These are phyloP conservation scores for Lomentospora prolificans DNA, from an alignment of 2,329 filamentous ascomycete species.

Conservation along the genomic window DNA sequence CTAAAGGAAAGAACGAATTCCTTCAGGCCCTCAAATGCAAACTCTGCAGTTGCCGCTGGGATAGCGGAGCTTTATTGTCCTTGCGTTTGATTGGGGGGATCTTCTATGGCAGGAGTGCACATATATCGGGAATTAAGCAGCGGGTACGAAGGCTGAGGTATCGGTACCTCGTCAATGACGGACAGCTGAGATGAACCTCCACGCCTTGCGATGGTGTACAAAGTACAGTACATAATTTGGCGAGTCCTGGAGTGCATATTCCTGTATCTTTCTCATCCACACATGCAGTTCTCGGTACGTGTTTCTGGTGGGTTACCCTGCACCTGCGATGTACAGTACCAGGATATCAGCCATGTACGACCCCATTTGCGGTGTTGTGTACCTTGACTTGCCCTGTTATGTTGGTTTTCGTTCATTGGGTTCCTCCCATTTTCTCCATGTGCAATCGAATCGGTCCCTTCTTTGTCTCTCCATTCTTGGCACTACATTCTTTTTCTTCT, in stretches of 20 bases:
- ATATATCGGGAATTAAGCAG: neutral
- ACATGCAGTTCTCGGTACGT: neutral
- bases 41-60: too few relatives aligned
- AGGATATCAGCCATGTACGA: neutral
- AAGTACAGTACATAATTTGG: neutral
- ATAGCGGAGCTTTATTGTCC: neutral
- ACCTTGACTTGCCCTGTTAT: neutral
- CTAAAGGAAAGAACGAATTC: too few relatives aligned
- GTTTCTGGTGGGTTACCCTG: neutral
- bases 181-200: neutral
- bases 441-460: neutral
- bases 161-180: neutral
- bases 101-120: too few relatives aligned
- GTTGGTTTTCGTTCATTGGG: slow-evolving; percentile 5
- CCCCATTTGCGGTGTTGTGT: neutral
- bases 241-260: neutral
- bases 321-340: neutral
- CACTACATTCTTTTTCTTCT: neutral
- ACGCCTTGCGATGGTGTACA: neutral
- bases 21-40: too few relatives aligned
- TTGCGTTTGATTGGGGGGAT: neutral
- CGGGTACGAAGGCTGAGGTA: neutral
- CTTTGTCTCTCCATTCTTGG: neutral
- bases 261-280: neutral
- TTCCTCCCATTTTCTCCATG: slow-evolving; percentile 4